Conservation (phyloP, 225 moss, liverwort and hornwort genomes). For the Anthoceros angustus region DNA sequence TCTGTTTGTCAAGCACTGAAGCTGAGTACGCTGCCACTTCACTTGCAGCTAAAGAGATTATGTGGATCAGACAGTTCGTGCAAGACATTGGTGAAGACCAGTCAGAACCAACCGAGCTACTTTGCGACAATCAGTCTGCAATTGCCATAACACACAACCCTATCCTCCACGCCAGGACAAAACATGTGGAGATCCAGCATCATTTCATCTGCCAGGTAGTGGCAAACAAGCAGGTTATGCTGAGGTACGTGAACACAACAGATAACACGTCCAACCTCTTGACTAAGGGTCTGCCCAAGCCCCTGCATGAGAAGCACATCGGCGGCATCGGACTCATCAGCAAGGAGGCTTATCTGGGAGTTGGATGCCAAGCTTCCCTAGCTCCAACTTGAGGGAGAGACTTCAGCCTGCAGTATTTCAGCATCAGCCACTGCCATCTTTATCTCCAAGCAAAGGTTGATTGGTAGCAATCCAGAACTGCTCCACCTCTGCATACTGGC, state of each 20-base stretch:
- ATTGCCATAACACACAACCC: neutral
- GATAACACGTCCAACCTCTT: neutral
- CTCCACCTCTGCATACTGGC: too few relatives aligned
- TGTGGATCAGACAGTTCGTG: neutral
- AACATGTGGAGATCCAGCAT: neutral
- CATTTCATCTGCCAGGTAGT: neutral
- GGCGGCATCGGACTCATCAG: too few relatives aligned
- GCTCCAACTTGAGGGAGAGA: too few relatives aligned
- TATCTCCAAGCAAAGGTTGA: too few relatives aligned
- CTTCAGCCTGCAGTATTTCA: too few relatives aligned
- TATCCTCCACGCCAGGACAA: neutral
- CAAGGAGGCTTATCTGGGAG: too few relatives aligned
- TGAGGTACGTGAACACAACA: neutral
- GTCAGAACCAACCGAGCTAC: neutral
- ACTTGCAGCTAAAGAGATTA: neutral
- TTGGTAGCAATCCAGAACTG: too few relatives aligned
- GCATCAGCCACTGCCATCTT: too few relatives aligned
- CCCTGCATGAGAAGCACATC: neutral
- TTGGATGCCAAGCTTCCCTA: too few relatives aligned
- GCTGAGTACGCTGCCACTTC: neutral
- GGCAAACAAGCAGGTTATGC: neutral
- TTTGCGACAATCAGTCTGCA: slow-evolving; percentile 1
- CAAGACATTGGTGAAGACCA: neutral
- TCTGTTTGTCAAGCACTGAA: neutral
- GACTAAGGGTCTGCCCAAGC: neutral